These are phyloP conservation scores for Streptanthus diversifolius DNA, from an alignment of 345 rosid species.

Conservation along the genomic window DNA sequence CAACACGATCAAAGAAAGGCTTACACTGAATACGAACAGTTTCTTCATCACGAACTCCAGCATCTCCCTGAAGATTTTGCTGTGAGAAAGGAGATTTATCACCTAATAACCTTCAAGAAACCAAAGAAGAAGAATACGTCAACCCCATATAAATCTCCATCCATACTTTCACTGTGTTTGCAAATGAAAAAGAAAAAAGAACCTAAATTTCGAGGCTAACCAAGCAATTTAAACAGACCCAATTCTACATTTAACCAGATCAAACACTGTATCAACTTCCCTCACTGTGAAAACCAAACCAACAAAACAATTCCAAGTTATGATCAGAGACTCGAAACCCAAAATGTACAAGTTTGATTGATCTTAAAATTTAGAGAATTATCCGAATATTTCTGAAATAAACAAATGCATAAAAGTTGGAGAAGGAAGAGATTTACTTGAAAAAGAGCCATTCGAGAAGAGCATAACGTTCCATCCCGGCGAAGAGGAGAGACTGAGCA, in stretches of 20 bases:
- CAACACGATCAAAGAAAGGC: constrained; percentile 17
- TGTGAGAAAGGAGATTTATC: constrained; percentile 96
- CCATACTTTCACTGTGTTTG: too few relatives aligned
- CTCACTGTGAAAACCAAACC: neutral
- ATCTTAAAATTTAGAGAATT: neutral
- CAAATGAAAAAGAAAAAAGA: too few relatives aligned
- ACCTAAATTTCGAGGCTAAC: neutral
- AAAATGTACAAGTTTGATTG: neutral
- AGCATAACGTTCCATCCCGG: constrained; percentile 98
- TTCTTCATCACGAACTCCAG: constrained; percentile 90
- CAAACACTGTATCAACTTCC: neutral
- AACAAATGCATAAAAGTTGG: neutral
- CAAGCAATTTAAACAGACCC: neutral
- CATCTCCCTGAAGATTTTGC: constrained; percentile 77
- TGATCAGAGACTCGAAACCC: neutral
- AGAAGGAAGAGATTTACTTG: constrained; percentile 27
- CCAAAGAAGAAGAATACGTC: neutral
- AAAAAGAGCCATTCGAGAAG: constrained; percentile 98
- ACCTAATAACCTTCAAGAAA: constrained; percentile 61
- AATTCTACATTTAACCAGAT: neutral
- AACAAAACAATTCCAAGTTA: neutral
- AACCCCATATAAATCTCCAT: neutral
- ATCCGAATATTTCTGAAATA: neutral
- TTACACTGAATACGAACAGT: constrained; percentile 84
- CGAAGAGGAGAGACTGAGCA: constrained; percentile 96